Conservation (phyloP, 2,329 filamentous ascomycete species). For the Chaetomium sp. region DNA sequence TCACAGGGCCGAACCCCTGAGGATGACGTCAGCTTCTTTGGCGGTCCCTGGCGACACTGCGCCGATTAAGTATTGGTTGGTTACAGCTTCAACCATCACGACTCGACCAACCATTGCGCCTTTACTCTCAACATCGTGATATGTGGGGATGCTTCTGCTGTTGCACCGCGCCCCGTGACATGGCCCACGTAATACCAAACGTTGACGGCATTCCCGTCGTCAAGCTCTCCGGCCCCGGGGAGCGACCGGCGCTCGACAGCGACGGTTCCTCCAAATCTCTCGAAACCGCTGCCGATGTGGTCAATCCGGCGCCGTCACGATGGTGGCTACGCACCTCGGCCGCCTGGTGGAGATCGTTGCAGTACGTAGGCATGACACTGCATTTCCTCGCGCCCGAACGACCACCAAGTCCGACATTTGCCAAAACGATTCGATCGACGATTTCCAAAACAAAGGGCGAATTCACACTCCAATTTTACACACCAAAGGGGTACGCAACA, state of each 20-base stretch:
- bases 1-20: too few species aligned
- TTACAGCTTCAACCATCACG: background rate
- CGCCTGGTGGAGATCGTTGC: conserved; percentile 59
- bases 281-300: conserved; percentile 19
- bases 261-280: conserved; percentile 6
- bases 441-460: conserved; percentile 28
- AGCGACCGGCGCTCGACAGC: conserved; percentile 5
- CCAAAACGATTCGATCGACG: conserved; percentile 44
- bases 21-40: background rate
- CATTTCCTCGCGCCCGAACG: conserved; percentile 56
- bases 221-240: conserved; percentile 7
- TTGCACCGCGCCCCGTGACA: background rate
- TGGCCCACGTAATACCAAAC: conserved; percentile 19
- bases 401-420: conserved; percentile 55
- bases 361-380: conserved; percentile 62
- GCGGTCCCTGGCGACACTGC: background rate
- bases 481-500: conserved; percentile 33
- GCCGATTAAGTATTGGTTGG: background rate
- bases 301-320: conserved; percentile 35
- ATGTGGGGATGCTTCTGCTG: background rate
- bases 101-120: background rate
- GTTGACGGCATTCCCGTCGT: conserved; percentile 20
- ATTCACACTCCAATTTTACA: conserved; percentile 38
- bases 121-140: background rate
- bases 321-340: conserved; percentile 59